Percentiles rank a stretch among this genome's conserved stretches.
Conservation (phyloP, 805 yeast genomes). For the Yamadazyma sp. region DNA sequence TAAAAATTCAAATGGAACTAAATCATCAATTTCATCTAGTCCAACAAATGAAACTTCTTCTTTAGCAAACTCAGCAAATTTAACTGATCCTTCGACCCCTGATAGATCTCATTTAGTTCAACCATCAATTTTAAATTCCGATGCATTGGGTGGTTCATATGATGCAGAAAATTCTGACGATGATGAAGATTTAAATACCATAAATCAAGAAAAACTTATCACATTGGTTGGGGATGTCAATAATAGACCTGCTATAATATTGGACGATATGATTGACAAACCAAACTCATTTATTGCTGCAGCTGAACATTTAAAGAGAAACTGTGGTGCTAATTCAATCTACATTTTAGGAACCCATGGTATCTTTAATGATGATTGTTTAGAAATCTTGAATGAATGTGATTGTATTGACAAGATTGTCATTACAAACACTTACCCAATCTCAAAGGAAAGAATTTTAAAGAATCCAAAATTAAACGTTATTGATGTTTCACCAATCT, state of each 20-base stretch:
- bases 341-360: constrained; percentile 96
- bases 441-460: constrained; percentile 56
- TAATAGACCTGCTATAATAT: constrained; percentile 84
- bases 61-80: background rate
- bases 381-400: constrained; percentile 73
- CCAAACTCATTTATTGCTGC: constrained; percentile 94
- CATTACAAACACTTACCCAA: constrained; percentile 95
- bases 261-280: constrained; percentile 97
- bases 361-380: constrained; percentile 81
- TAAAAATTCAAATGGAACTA: constrained; percentile 6
- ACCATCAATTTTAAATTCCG: constrained; percentile 67
- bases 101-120: constrained; percentile 70
- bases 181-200: constrained; percentile 68
- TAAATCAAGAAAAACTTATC: constrained; percentile 76
- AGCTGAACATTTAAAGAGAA: constrained; percentile 93
- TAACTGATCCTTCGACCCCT: constrained; percentile 22
- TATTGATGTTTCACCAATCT: constrained; percentile 90
- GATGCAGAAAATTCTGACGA: constrained; percentile 79
- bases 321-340: constrained; percentile 93
- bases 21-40: constrained; percentile 28
- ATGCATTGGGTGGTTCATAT: constrained; percentile 76
- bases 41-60: background rate
- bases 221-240: constrained; percentile 96
- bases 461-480: constrained; percentile 70
- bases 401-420: constrained; percentile 86